phyloP scores from a whole-genome alignment of 2,329 filamentous ascomycete genomes.

The Eutypa lata region DNA sequence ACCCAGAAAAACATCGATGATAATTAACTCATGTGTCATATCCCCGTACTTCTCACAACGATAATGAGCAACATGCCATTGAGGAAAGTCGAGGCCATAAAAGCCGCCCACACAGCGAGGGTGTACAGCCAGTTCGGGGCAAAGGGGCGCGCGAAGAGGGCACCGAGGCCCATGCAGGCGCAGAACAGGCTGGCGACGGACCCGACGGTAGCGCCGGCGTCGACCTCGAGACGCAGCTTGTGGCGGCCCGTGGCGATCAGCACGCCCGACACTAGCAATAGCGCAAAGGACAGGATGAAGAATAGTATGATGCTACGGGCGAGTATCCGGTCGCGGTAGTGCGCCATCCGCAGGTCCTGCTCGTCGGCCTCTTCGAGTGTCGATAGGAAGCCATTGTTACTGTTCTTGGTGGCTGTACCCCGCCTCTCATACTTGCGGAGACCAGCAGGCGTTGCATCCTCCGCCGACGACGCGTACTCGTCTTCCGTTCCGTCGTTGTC shows the following conservation, averaged over 20 bases:
- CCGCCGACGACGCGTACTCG: constrained; percentile 51
- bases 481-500: constrained; percentile 34
- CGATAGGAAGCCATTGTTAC: constrained; percentile 18
- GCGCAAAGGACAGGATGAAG: constrained; percentile 57
- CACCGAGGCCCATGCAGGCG: constrained; percentile 58
- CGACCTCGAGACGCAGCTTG: constrained; percentile 67
- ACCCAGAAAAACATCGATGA: no score
- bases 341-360: constrained; percentile 45
- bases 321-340: constrained; percentile 54
- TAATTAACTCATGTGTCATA: constrained; percentile 18
- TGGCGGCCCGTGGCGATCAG: constrained; percentile 67
- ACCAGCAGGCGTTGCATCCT: constrained; percentile 29
- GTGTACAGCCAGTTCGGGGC: constrained; percentile 40
- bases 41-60: constrained; percentile 39
- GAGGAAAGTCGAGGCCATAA: constrained; percentile 44
- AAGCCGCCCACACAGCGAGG: constrained; percentile 39
- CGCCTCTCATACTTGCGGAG: constrained; percentile 33
- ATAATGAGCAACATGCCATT: constrained; percentile 52
- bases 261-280: constrained; percentile 62
- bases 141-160: constrained; percentile 52
- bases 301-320: constrained; percentile 50
- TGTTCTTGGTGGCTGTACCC: background rate
- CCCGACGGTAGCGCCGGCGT: constrained; percentile 68
- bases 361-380: constrained; percentile 51
- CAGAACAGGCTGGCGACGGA: constrained; percentile 65